Base-by-base conservation (phyloP, 2,329 filamentous ascomycete genomes). In the Penicillium thymicola region DNA sequence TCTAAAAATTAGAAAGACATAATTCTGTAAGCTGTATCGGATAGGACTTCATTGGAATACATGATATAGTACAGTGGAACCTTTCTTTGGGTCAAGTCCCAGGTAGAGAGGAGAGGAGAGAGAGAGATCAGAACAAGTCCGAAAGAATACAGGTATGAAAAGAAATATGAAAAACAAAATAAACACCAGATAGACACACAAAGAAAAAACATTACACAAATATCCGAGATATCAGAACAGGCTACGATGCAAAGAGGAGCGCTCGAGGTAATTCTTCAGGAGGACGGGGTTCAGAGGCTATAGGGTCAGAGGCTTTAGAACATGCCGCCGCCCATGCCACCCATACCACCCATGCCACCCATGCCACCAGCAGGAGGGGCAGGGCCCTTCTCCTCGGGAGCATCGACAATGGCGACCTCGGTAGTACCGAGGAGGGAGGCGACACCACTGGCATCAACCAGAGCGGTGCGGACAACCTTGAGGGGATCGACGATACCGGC, bases 401-500 rank as follows among this genome's bases (percentile, higher is more conserved):
- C 94, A 76, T 99, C 94, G 50, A 97, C 92, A 63, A 99, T 96
- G 65, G 94, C 92, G 56, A 97, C 94, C 81, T 99, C 94, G 59
- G 94, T 99, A 65, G 94, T 99, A 74, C 94, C 94, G 60, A 99
- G 89, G 59, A 99, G 86, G 52, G 93, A 97, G 52, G 94, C 94
- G 69, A 99, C 94, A 79, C 94, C 94, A 72, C 89, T 93, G 68
- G 94, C 94, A 70, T 99, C 94, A 71, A 92, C 85, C 58, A 99
- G 88, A 72, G 91, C 93, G 62, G 94, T 99, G 71, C 94, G 92
- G 73, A 99, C 94, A 68, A 99, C 94, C 89, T 99, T 99, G 84
- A 99, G 89, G 64, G 94, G 94, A 76, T 99, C 94, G 59, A 99
- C 89, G 77, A 99, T 99, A 89, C 94, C 94, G 66, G 91, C 86